Evolutionary conservation across 495 filamentous ascomycete species (phyloP), one percentile per base, ranked within the genome.

Genomic region (Xylaria intraflava): DNA sequence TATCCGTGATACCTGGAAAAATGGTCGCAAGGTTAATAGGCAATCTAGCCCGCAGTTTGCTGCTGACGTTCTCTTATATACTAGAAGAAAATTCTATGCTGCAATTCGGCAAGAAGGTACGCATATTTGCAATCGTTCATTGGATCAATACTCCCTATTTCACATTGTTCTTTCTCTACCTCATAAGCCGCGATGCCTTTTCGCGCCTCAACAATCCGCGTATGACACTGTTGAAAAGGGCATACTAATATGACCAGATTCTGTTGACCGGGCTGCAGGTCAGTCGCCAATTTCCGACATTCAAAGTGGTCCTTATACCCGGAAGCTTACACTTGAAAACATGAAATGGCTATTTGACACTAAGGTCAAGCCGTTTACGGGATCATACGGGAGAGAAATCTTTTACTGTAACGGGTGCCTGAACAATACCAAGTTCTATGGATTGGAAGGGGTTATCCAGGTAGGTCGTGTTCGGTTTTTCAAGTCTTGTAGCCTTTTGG

Each of bases 281-380:
- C 61, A 66, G 49, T 53, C 65, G 27, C 63, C 70, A 6, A 54
- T 66, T 27, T 27, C 49, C 19, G 80, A 80, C 56, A 71, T 75
- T 23, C 72, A 74, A 7, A 71, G 80, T 55, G 78, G 76, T 2
- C 74, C 81, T 0, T 79, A 72, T 24, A 79, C 72, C 2, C 72
- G 74, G 56, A 82, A 76, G 58, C 65, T 90, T 41, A 84, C 84
- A 1, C 72, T 92, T 53, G 87, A 90, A 60, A 89, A 89, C 62
- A 89, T 92, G 87, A 90, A 87, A 65, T 91, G 83, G 81, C 71
- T 90, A 26, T 89, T 84, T 56, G 86, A 90, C 55, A 82, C 74
- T 51, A 89, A 88, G 65, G 75, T 92, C 60, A 85, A 82, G 57
- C 81, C 81, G 6, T 59, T 77, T 24, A 87, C 84, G 0, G 83